A percentile compares a stretch with the other conserved stretches of the same genome.
phyloP scores from a whole-genome alignment of 2,329 filamentous ascomycete genomes.

The Arthroderma uncinatum region DNA sequence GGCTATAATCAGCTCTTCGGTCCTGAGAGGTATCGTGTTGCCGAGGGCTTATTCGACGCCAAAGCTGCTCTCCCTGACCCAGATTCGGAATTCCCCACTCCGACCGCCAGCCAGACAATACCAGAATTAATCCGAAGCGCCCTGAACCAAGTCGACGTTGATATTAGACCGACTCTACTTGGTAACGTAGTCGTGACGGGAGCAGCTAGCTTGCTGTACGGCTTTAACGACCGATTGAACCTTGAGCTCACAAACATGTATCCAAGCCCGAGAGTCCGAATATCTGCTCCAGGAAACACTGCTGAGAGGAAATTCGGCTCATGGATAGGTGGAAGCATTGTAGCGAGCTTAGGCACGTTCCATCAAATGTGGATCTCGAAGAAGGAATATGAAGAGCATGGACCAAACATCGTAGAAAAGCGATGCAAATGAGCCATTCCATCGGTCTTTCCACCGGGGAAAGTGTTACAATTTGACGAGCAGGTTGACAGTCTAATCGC shows the following conservation, averaged over 20 bases:
- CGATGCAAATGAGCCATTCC: conserved; percentile 61
- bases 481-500: too few relatives aligned
- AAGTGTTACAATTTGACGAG: background rate
- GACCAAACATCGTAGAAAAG: conserved; percentile 82
- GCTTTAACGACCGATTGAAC: conserved; percentile 83
- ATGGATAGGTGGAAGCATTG: conserved; percentile 94
- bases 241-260: conserved; percentile 71
- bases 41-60: conserved; percentile 86
- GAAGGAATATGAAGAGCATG: conserved; percentile 97
- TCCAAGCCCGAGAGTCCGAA: conserved; percentile 74
- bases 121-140: conserved; percentile 69
- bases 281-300: conserved; percentile 75
- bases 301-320: conserved; percentile 83
- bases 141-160: conserved; percentile 72
- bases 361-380: conserved; percentile 99
- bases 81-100: conserved; percentile 37
- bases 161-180: conserved; percentile 71
- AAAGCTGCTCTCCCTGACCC: conserved; percentile 53
- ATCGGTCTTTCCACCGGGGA: background rate
- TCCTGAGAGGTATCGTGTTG: conserved; percentile 71
- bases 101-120: conserved; percentile 66
- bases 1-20: conserved; percentile 94
- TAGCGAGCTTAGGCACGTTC: conserved; percentile 91
- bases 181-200: conserved; percentile 89
- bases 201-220: conserved; percentile 73